These are phyloP conservation scores for Nannizzia gypsea DNA, from an alignment of 2,329 filamentous ascomycete species.

Conservation along the genomic window DNA sequence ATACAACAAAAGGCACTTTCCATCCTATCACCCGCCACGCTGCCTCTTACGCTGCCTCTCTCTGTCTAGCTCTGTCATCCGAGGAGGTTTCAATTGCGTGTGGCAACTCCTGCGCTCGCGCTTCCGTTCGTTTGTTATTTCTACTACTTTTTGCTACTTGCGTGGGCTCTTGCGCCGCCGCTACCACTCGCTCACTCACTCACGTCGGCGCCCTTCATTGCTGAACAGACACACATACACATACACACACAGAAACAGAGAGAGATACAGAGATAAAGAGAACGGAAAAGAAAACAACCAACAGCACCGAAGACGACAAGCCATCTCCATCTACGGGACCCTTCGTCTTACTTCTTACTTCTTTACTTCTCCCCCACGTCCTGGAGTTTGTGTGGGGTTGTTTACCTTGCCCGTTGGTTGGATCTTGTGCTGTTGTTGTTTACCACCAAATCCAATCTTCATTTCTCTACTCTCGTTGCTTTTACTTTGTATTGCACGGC, in stretches of 20 bases:
- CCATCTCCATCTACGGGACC: background rate
- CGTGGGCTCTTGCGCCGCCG: background rate
- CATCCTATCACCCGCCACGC: background rate
- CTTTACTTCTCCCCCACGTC: slow-evolving; percentile 2
- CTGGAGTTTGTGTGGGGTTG: background rate
- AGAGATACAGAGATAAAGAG: background rate
- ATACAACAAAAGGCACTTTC: background rate
- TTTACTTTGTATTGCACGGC: background rate
- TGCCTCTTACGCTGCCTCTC: no score
- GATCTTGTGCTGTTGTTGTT: background rate
- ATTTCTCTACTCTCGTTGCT: background rate
- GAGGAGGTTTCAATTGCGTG: background rate
- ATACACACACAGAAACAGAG: no score
- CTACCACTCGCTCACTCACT: background rate
- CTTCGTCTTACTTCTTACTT: no score
- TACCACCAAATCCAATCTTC: slow-evolving; percentile 1
- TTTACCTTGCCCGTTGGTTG: background rate
- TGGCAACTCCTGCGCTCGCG: slow-evolving; percentile 4
- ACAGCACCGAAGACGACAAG: background rate
- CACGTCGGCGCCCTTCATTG: background rate
- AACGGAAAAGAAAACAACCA: background rate
- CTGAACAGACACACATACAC: no score
- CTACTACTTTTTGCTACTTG: background rate
- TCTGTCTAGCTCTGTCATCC: no score
- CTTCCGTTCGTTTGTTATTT: slow-evolving; percentile 11